Conservation (phyloP, 2,329 filamentous ascomycete species). For the Colletotrichum salicis region DNA sequence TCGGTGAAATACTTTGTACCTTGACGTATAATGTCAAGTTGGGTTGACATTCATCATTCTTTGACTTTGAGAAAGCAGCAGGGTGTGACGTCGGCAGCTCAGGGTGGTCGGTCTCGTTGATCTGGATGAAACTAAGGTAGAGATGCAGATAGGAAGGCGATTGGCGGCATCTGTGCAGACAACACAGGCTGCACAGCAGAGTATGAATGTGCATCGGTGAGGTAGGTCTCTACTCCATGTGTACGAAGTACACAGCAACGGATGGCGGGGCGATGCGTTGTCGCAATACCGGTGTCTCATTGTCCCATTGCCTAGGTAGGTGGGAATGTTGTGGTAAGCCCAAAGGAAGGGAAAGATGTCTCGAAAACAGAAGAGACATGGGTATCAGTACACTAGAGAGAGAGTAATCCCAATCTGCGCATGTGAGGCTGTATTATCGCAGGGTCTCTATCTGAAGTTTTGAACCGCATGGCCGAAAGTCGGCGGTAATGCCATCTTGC, state of each 20-base stretch:
- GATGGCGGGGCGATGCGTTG: neutral
- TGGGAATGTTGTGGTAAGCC: neutral
- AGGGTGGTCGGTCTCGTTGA: neutral
- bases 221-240: no score
- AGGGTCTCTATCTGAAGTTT: neutral
- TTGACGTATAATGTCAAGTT: neutral
- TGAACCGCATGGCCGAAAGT: neutral
- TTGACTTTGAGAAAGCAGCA: neutral
- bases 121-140: neutral
- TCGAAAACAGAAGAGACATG: neutral
- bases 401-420: neutral
- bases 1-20: neutral
- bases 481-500: neutral
- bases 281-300: conserved; percentile 24
- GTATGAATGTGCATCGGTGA: neutral
- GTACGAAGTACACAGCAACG: no score
- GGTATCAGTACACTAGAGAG: neutral
- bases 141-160: neutral
- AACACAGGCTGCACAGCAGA: no score
- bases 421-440: neutral
- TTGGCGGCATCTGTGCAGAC: neutral
- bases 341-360: neutral
- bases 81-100: neutral
- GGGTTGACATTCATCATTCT: neutral
- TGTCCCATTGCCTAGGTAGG: conserved; percentile 14